phyloP scores from a whole-genome alignment of 2,329 filamentous ascomycete genomes.

The Calonectria pteridis region DNA sequence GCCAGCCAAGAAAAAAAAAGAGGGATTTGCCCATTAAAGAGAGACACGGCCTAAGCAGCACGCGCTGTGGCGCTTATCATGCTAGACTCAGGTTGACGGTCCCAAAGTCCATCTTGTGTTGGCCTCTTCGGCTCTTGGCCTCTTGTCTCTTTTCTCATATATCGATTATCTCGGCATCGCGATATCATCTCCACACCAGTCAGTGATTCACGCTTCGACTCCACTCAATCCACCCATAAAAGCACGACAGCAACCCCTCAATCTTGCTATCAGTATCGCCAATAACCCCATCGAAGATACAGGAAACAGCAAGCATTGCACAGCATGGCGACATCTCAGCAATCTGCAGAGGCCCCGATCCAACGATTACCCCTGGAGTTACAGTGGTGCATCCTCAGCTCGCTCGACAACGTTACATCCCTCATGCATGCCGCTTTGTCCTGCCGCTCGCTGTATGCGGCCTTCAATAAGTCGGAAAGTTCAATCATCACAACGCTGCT shows the following conservation, averaged over 20 bases:
- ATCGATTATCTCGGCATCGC: background rate
- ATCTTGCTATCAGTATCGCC: background rate
- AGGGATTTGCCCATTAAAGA: background rate
- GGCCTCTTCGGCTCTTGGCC: background rate
- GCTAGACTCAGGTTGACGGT: background rate
- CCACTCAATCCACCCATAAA: constrained; percentile 1
- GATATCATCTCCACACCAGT: background rate
- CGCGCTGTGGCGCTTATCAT: background rate
- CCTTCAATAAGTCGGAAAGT: background rate
- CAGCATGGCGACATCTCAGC: background rate
- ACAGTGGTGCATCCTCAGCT: background rate
- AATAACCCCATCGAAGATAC: background rate
- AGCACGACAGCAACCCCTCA: background rate
- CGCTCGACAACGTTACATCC: background rate
- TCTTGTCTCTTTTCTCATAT: constrained; percentile 7
- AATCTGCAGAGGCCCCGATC: background rate
- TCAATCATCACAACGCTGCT: background rate
- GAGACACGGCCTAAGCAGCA: background rate
- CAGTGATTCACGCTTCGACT: background rate
- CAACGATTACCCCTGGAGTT: background rate
- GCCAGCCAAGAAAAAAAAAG: background rate
- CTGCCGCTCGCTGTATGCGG: background rate
- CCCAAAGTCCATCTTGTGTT: background rate
- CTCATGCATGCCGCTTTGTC: background rate
- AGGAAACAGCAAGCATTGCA: background rate